phyloP scores from a whole-genome alignment of 495 filamentous ascomycete species.

The Xylaria intraflava region DNA sequence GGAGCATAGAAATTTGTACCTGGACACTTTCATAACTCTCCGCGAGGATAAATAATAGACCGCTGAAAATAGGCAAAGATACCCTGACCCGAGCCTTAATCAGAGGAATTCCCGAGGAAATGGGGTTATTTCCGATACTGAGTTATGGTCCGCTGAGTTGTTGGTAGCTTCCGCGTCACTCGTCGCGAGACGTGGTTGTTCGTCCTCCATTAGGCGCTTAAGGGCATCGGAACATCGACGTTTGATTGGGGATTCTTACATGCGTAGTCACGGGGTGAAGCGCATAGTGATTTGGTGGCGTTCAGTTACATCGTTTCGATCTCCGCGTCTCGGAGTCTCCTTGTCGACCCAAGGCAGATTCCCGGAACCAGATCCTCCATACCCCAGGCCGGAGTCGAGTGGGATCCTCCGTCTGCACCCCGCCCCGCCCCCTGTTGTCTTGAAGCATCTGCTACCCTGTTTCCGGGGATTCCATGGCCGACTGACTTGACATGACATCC shows the following conservation, averaged over 20 bases:
- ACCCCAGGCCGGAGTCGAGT: not conserved
- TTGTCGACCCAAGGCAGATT: not conserved
- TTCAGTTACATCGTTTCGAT: not conserved
- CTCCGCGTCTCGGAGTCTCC: too few relatives aligned
- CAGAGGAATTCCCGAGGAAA: too few relatives aligned
- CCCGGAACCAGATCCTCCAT: conserved; percentile 4
- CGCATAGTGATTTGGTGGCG: not conserved
- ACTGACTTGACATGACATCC: not conserved
- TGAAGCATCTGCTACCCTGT: not conserved
- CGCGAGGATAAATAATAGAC: too few relatives aligned
- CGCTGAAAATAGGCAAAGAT: too few relatives aligned
- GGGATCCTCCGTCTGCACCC: not conserved
- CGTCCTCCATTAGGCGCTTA: too few relatives aligned
- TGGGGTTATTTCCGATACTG: too few relatives aligned
- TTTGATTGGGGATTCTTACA: not conserved
- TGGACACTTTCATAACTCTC: too few relatives aligned
- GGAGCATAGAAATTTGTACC: not conserved
- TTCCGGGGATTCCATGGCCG: not conserved
- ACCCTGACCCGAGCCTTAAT: too few relatives aligned
- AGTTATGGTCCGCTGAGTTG: too few relatives aligned
- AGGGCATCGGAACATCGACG: not conserved
- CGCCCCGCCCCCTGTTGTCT: not conserved
- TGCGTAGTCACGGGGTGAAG: not conserved
- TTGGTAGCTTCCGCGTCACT: too few relatives aligned
- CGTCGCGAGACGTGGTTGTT: too few relatives aligned